A percentile compares a stretch with the other conserved stretches of the same genome.
phyloP scores from a whole-genome alignment of 2,329 filamentous ascomycete species.

The Sarocladium kiliense region DNA sequence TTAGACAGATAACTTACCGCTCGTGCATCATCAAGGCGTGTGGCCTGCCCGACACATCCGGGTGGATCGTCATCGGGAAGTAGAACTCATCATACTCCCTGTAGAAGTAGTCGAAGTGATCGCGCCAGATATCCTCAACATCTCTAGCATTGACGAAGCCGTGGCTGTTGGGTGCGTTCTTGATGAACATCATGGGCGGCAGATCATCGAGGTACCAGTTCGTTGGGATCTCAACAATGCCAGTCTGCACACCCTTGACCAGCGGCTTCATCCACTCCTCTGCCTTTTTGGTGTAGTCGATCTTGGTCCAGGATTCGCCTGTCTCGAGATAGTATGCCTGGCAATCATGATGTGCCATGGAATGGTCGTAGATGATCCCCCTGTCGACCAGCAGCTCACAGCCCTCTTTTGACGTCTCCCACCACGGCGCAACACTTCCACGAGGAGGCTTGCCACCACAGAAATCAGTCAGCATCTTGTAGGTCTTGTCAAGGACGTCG shows the following conservation, averaged over 20 bases:
- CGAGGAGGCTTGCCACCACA: constrained; percentile 62
- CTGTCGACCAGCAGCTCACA: constrained; percentile 60
- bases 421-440: constrained; percentile 69
- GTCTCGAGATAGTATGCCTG: constrained; percentile 59
- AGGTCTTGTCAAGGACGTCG: constrained; percentile 71
- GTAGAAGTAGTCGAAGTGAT: constrained; percentile 71
- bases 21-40: constrained; percentile 72
- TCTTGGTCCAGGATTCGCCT: constrained; percentile 61
- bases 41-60: constrained; percentile 65
- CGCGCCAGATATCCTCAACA: constrained; percentile 60
- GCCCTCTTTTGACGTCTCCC: constrained; percentile 66
- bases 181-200: constrained; percentile 70
- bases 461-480: constrained; percentile 64
- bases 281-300: constrained; percentile 60
- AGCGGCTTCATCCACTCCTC: constrained; percentile 64
- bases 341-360: constrained; percentile 60
- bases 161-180: constrained; percentile 59
- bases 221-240: constrained; percentile 59
- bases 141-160: constrained; percentile 54
- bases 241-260: constrained; percentile 51
- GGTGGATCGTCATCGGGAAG: constrained; percentile 74
- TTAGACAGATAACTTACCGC: too few species aligned
- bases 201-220: constrained; percentile 57
- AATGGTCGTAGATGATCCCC: constrained; percentile 66
- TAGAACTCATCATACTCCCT: constrained; percentile 72